phyloP scores from a whole-genome alignment of 2,329 filamentous ascomycete species.

The Zymoseptoria ardabiliae region DNA sequence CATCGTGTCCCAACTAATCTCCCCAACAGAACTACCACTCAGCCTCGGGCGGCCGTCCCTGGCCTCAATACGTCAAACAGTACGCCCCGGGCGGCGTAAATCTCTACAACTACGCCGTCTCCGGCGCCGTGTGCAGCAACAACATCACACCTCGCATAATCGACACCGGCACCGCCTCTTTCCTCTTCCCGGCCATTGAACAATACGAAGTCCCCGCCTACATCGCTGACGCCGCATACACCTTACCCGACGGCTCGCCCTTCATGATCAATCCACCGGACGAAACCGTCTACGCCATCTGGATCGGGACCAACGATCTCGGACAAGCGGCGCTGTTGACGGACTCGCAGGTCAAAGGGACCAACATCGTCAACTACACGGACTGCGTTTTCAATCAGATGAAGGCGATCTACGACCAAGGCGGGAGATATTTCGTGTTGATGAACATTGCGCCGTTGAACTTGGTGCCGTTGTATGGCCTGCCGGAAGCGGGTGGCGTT shows the following conservation, averaged over 20 bases:
- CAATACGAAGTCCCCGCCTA: slow-evolving; percentile 43
- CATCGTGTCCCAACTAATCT: not conserved
- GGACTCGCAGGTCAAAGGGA: slow-evolving; percentile 53
- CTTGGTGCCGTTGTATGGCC: slow-evolving; percentile 59
- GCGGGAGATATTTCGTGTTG: slow-evolving; percentile 64
- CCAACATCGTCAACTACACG: slow-evolving; percentile 57
- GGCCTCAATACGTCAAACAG: slow-evolving; percentile 60
- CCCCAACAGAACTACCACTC: slow-evolving; percentile 36
- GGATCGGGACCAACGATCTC: slow-evolving; percentile 78
- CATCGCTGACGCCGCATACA: slow-evolving; percentile 35
- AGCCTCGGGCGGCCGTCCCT: slow-evolving; percentile 58
- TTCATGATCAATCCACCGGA: slow-evolving; percentile 41
- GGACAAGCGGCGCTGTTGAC: slow-evolving; percentile 59
- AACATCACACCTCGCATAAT: slow-evolving; percentile 53
- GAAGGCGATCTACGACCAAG: slow-evolving; percentile 56
- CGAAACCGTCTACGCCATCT: slow-evolving; percentile 66
- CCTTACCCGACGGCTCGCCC: slow-evolving; percentile 31
- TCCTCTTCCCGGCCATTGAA: slow-evolving; percentile 54
- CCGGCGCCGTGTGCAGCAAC: slow-evolving; percentile 66
- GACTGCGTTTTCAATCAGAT: slow-evolving; percentile 61
- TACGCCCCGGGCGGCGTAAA: slow-evolving; percentile 44
- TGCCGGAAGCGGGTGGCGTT: slow-evolving; percentile 39
- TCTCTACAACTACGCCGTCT: slow-evolving; percentile 52
- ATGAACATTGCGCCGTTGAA: slow-evolving; percentile 63
- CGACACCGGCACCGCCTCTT: slow-evolving; percentile 44